Percentiles rank a stretch among this genome's conserved stretches.
These are phyloP conservation scores for Pelargonium nanum DNA, from an alignment of 345 rosid species.

Conservation along the genomic window DNA sequence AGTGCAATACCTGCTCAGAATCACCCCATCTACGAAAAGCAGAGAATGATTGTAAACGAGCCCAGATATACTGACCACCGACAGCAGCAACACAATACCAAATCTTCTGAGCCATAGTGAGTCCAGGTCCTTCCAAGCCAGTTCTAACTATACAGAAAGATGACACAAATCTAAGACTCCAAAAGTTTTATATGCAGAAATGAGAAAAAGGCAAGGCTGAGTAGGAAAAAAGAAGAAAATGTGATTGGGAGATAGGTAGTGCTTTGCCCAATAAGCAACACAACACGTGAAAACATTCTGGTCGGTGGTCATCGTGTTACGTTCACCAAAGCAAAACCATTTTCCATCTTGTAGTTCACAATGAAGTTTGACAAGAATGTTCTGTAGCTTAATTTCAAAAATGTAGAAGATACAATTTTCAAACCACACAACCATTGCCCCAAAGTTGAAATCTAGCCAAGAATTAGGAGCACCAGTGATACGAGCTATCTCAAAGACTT, in stretches of 20 bases:
- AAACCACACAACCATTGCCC: not conserved
- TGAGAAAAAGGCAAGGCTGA: conserved; percentile 1
- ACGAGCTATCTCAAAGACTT: too few species aligned
- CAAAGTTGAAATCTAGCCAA: not conserved
- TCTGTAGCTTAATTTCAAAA: not conserved
- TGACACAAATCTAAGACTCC: not conserved
- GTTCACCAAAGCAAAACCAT: not conserved
- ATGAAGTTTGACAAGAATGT: not conserved
- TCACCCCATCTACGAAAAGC: conserved; percentile 98
- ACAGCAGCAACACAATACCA: conserved; percentile 88
- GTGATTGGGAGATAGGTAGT: not conserved
- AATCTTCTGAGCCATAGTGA: conserved; percentile 71
- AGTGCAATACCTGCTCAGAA: conserved; percentile 59
- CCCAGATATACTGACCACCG: conserved; percentile 92
- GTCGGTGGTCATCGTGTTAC: not conserved
- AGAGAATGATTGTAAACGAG: conserved; percentile 83
- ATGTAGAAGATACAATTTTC: not conserved
- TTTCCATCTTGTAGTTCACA: not conserved
- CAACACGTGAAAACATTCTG: not conserved
- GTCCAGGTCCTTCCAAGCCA: conserved; percentile 93
- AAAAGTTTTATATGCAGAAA: not conserved
- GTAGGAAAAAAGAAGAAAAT: not conserved
- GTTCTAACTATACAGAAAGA: conserved; percentile 54
- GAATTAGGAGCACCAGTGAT: not conserved
- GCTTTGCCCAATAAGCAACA: not conserved